These are phyloP conservation scores for Fistulina hepatica DNA, from an alignment of 1,284 basidiomycete genomes.

Conservation along the genomic window DNA sequence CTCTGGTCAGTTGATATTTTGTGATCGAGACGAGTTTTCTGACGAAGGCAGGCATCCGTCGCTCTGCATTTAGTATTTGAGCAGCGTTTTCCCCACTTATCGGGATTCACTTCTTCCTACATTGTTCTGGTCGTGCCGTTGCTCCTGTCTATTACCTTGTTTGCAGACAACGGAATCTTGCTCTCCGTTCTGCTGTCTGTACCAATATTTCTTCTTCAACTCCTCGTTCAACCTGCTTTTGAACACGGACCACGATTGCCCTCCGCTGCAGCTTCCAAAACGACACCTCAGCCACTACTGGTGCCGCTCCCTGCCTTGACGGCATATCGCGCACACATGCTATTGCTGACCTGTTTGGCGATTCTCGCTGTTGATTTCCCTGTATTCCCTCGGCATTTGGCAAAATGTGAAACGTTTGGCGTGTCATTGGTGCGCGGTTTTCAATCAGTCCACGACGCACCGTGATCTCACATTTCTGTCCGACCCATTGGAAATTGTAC, in stretches of 20 bases:
- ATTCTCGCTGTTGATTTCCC: slow-evolving; percentile 97
- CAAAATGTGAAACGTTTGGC: slow-evolving; percentile 92
- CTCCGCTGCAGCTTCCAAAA: slow-evolving; percentile 15
- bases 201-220: slow-evolving; percentile 30
- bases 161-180: slow-evolving; percentile 45
- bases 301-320: slow-evolving; percentile 63
- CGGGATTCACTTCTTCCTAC: slow-evolving; percentile 47
- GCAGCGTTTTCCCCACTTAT: slow-evolving; percentile 32
- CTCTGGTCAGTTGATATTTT: slow-evolving; percentile 45
- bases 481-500: slow-evolving; percentile 3
- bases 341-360: slow-evolving; percentile 82
- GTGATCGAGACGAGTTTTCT: slow-evolving; percentile 3
- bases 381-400: slow-evolving; percentile 79
- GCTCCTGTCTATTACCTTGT: slow-evolving; percentile 69
- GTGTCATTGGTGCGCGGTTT: slow-evolving; percentile 66
- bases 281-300: slow-evolving; percentile 16
- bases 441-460: neutral
- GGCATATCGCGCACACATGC: slow-evolving; percentile 90
- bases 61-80: slow-evolving; percentile 51
- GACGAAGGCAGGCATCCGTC: slow-evolving; percentile 49
- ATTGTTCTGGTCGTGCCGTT: slow-evolving; percentile 63
- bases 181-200: slow-evolving; percentile 43
- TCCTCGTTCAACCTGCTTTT: slow-evolving; percentile 32
- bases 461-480: slow-evolving; percentile 7
- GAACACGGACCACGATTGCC: slow-evolving; percentile 24